Conservation (phyloP, 2,329 filamentous ascomycete species). For the Samsoniella hepiali region DNA sequence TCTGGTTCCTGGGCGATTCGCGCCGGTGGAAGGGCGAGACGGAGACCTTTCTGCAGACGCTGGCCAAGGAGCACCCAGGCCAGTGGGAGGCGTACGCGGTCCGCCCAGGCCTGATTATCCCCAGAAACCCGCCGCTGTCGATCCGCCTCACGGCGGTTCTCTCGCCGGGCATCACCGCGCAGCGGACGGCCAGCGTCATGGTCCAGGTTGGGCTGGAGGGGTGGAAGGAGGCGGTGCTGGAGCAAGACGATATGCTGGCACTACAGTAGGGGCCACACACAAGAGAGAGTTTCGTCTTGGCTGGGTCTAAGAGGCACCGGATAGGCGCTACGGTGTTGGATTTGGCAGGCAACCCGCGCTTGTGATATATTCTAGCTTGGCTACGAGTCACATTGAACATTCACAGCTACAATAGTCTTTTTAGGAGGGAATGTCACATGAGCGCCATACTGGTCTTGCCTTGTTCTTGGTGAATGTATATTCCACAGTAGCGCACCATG, state of each 20-base stretch:
- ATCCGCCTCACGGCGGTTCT: conserved; percentile 30
- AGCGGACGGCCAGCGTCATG: conserved; percentile 36
- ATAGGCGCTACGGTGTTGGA: too few species aligned
- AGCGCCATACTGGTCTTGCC: too few species aligned
- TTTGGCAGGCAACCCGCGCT: too few species aligned
- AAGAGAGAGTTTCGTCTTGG: too few species aligned
- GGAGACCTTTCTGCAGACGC: conserved; percentile 38
- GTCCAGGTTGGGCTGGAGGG: conserved; percentile 37
- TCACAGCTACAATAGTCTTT: too few species aligned
- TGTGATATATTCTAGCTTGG: neutral
- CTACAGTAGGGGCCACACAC: neutral
- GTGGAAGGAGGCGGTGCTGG: conserved; percentile 33
- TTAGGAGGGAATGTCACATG: too few species aligned
- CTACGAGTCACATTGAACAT: neutral
- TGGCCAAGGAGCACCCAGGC: conserved; percentile 33
- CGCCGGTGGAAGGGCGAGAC: conserved; percentile 38
- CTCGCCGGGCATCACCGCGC: conserved; percentile 32
- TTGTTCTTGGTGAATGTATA: too few species aligned
- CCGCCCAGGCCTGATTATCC: conserved; percentile 34
- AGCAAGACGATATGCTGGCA: conserved; percentile 28
- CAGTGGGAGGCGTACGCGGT: conserved; percentile 36
- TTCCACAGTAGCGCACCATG: too few species aligned
- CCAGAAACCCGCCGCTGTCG: conserved; percentile 25
- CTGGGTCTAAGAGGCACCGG: neutral
- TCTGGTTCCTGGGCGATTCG: conserved; percentile 37